Base-by-base conservation (phyloP, 495 filamentous ascomycete genomes). In the Podospora tetraspora region DNA sequence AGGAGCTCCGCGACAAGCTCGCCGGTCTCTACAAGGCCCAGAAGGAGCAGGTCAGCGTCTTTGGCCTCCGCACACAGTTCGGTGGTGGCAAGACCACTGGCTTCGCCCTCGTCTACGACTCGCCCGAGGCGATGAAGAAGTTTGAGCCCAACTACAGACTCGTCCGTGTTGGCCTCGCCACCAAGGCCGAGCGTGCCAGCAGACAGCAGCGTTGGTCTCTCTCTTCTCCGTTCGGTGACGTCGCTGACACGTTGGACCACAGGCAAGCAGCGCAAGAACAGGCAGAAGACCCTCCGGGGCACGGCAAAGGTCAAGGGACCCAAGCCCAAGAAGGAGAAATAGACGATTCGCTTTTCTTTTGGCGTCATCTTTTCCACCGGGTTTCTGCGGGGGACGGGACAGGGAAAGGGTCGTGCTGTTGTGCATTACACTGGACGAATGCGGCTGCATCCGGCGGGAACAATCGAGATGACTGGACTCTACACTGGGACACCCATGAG, bases 221-320 rank as follows among this genome's bases (percentile, higher is more conserved):
- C 21, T 63, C 12, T 21, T 3, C 10, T 8, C 11, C 12, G 24
- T 9, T 3, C 58, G 6, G 21, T 9, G 5, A 19, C 12, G 1
- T 0, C 3, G 59, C 21, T 60, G 22, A 21, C 16, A 10, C n/a
- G 5, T 30, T 62, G 62, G 29, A 66, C 56, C 70, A 85, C 83
- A 99, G 96, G 96, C 89, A 99, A 99, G 88, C 94, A 98, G 88
- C 91, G 96, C 86, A 99, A 98, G 91, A 99, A 99, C 92, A 88
- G 94, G 80, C 89, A 90, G 83, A 98, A 98, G 92, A 93, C 94
- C 81, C 90, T 96, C 81, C 92, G 96, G 72, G 96, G 96, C 80
- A 94, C 91, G 74, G 96, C 93, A 77, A 98, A 97, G 81, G 84
- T 85, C 81, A 87, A 86, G 91, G 91, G 91, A 78, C 89, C 88